Percentiles rank a stretch among this genome's conserved stretches.
Conservation (phyloP, 2,329 filamentous ascomycete genomes). For the Claviceps sp. region DNA sequence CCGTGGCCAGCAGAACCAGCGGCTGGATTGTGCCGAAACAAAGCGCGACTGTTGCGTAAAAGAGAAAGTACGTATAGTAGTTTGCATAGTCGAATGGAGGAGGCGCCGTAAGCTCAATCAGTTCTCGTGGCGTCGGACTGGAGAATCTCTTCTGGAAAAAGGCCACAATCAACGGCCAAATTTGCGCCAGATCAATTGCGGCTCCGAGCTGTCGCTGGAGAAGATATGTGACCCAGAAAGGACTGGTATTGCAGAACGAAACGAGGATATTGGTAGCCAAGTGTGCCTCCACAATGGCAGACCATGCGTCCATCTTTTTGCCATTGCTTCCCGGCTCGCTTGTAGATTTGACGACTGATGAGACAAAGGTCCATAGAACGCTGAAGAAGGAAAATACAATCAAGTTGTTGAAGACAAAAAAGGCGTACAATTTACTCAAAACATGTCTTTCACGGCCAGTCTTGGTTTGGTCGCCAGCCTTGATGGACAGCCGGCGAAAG, state of each 20-base stretch:
- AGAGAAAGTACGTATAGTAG: constrained; percentile 98
- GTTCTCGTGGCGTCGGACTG: constrained; percentile 74
- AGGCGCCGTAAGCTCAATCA: constrained; percentile 87
- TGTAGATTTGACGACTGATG: constrained; percentile 47
- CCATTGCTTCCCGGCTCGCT: constrained; percentile 13
- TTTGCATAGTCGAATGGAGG: constrained; percentile 87
- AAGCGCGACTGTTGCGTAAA: constrained; percentile 80
- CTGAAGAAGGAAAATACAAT: constrained; percentile 90
- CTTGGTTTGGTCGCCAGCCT: constrained; percentile 81
- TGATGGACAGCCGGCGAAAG: constrained; percentile 75
- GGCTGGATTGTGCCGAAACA: constrained; percentile 80
- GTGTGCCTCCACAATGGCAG: constrained; percentile 51
- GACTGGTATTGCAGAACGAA: constrained; percentile 69
- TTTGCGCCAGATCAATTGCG: constrained; percentile 82
- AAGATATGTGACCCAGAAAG: constrained; percentile 91
- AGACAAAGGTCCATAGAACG: constrained; percentile 61
- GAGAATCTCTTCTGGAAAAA: constrained; percentile 77
- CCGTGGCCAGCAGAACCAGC: constrained; percentile 71
- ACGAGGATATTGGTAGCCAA: constrained; percentile 52
- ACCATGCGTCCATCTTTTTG: constrained; percentile 48
- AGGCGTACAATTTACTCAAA: constrained; percentile 76
- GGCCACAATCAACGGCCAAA: constrained; percentile 71
- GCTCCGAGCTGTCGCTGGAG: constrained; percentile 87
- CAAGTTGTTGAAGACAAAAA: constrained; percentile 96
- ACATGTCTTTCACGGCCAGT: constrained; percentile 87